These are phyloP conservation scores for Cucumis hystrix DNA, from an alignment of 306 rosid genomes.

Conservation along the genomic window DNA sequence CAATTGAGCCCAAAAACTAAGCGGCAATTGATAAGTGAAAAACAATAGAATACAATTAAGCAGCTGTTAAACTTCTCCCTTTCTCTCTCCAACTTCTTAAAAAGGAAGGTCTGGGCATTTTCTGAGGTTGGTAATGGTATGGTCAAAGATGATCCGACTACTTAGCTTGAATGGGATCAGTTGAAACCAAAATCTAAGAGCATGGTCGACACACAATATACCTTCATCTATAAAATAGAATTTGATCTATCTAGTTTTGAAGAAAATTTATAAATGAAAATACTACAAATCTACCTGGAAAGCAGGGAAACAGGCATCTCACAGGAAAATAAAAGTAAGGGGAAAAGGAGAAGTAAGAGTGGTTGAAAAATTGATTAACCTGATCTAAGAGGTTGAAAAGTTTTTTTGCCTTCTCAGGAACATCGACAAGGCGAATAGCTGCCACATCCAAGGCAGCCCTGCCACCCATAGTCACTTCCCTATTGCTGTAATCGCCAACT, in stretches of 20 bases:
- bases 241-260: not conserved
- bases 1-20: not conserved
- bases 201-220: not conserved
- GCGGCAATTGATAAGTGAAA: not conserved
- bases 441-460: constrained; percentile 95
- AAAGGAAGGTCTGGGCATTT: not conserved
- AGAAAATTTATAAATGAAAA: not conserved
- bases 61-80: not conserved
- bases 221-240: not conserved
- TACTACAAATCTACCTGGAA: not conserved
- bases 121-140: not conserved
- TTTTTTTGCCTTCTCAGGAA: constrained; percentile 80
- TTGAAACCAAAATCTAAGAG: not conserved
- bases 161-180: not conserved
- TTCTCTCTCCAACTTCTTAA: not conserved
- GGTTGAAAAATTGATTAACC: constrained; percentile 25
- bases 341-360: not conserved
- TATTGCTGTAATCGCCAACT: constrained; percentile 28
- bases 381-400: constrained; percentile 88
- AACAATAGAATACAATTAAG: not conserved
- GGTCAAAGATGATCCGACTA: not conserved
- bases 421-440: constrained; percentile 68
- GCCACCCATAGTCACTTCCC: constrained; percentile 55
- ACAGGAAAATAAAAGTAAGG: not conserved
- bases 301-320: not conserved